Evolutionary conservation across 495 filamentous ascomycete species (phyloP), one percentile per base, ranked within the genome.

Genomic region (Pseudevernia furfuracea): DNA sequence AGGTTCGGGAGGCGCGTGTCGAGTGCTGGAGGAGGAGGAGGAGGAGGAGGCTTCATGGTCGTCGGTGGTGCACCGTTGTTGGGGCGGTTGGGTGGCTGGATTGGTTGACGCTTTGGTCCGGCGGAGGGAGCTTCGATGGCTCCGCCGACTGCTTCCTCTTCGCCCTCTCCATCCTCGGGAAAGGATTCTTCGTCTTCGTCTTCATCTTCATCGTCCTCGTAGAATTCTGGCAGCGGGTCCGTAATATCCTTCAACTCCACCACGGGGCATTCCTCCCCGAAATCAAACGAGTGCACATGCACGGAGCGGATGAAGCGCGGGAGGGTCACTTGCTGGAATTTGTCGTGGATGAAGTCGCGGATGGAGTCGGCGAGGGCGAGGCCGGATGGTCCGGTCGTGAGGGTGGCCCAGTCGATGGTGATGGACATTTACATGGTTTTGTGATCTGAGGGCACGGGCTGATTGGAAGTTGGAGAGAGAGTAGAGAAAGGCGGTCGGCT

Each of bases 231-330:
- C 56, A 97, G 84, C 0, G 94, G 94, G 74, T 97, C 93, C 70
- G 92, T 93, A 64, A 99, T 90, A 69, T 97, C 93, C 76, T 96
- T 97, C 52, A 99, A 85, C 73, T 95, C 91, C 32, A 99, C 78
- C 64, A 91, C 84, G 1, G 94, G 94, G 2, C 87, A 80, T 57
- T 94, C 84, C 3, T 78, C 83, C 28, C 94, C 94, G 70, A 99
- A 97, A 30, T 92, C 87, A 71, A 99, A 99, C 49, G 89, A 85
- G 74, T 96, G 93, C 34, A 96, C 91, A 25, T 92, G 86, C 46
- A 99, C 95, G 14, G 90, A 93, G 67, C 94, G 92, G 75, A 99
- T 97, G 79, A 97, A 97, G 59, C 91, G 89, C 43, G 94, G 94
- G 37, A 99, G 82, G 19, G 89, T 80, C 49, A 97, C 86, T 57